phyloP scores from a whole-genome alignment of 768 basidiomycete species.

The Boletellus sp. region DNA sequence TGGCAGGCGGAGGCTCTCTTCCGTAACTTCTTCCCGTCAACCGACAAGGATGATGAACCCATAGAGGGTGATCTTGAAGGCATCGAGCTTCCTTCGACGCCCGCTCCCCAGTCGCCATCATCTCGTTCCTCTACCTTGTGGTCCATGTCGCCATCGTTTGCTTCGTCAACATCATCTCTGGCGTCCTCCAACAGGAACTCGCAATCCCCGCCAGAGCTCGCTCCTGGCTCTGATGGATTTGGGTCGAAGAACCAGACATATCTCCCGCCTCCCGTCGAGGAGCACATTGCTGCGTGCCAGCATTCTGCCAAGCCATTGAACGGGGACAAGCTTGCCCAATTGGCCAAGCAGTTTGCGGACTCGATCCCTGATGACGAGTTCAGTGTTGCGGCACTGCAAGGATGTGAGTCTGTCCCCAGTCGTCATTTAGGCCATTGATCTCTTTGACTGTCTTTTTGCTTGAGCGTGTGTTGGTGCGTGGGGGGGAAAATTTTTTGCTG shows the following conservation, averaged over 20 bases:
- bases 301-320: constrained; percentile 66
- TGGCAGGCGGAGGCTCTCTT: constrained; percentile 85
- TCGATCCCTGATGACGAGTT: constrained; percentile 82
- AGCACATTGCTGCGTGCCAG: constrained; percentile 53
- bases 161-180: constrained; percentile 41
- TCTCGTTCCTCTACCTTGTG: constrained; percentile 45
- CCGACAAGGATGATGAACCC: constrained; percentile 46
- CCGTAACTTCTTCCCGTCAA: constrained; percentile 86
- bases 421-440: constrained; percentile 3
- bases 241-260: constrained; percentile 59
- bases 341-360: constrained; percentile 79
- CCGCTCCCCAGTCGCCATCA: constrained; percentile 42
- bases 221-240: constrained; percentile 30
- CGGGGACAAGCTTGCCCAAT: constrained; percentile 54
- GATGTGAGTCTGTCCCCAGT: constrained; percentile 57
- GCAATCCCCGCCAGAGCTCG: constrained; percentile 20
- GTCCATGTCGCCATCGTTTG: constrained; percentile 42
- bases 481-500: constrained; percentile 24
- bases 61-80: constrained; percentile 43
- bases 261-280: constrained; percentile 61
- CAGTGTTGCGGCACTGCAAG: constrained; percentile 86
- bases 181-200: constrained; percentile 30
- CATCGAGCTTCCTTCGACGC: constrained; percentile 39
- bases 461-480: constrained; percentile 21
- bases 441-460: constrained; percentile 12